phyloP scores from a whole-genome alignment of 148 eudicot genomes.

The Amaranthus hypochondriacus region DNA sequence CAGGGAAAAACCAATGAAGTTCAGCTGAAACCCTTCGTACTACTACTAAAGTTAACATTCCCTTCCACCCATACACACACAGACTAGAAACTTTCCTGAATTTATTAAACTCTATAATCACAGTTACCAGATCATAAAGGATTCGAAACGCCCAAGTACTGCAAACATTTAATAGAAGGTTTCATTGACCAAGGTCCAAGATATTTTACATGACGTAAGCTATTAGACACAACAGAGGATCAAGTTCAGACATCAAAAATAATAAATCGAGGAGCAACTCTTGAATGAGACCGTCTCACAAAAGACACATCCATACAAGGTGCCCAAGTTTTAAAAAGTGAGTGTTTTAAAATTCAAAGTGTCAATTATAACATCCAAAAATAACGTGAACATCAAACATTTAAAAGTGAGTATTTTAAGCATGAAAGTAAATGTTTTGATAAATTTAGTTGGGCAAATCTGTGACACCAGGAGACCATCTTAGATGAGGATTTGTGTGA shows the following conservation, averaged over 20 bases:
- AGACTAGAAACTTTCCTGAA: not conserved
- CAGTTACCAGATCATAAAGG: constrained; percentile 1
- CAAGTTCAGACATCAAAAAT: not conserved
- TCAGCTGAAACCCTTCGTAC: not conserved
- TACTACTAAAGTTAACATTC: not conserved
- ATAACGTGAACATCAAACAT: too few relatives aligned
- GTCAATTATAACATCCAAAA: too few relatives aligned
- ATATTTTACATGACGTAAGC: not conserved
- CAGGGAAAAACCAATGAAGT: not conserved
- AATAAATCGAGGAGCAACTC: not conserved
- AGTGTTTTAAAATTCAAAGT: too few relatives aligned
- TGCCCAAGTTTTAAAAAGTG: too few relatives aligned
- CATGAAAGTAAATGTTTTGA: too few relatives aligned
- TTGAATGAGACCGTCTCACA: too few relatives aligned
- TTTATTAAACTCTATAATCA: not conserved
- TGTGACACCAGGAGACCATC: too few relatives aligned
- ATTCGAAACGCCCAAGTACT: not conserved
- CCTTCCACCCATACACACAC: not conserved
- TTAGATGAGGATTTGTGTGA: too few relatives aligned
- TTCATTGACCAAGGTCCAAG: not conserved
- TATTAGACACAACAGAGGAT: not conserved
- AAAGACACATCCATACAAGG: too few relatives aligned
- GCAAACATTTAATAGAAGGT: not conserved
- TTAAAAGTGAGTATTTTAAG: too few relatives aligned
- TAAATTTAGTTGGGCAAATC: too few relatives aligned